phyloP scores from a whole-genome alignment of 805 yeast species.

The Yarrowia keelungensis region DNA sequence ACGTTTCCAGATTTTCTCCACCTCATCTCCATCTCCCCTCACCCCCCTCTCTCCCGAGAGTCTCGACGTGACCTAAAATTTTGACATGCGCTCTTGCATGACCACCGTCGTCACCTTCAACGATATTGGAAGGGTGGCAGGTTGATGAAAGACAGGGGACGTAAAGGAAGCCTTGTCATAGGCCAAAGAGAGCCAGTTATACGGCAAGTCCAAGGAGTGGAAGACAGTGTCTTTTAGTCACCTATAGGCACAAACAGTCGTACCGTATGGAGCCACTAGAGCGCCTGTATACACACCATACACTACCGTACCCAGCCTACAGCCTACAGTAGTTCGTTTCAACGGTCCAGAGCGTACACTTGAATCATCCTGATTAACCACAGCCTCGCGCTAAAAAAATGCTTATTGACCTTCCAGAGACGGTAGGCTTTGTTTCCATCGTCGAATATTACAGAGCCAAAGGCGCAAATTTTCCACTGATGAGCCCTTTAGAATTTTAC shows the following conservation, averaged over 20 bases:
- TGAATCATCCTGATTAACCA: too few relatives aligned
- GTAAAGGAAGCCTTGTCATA: constrained; percentile 4
- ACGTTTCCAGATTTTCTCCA: not conserved
- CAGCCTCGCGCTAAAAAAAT: too few relatives aligned
- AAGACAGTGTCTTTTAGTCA: too few relatives aligned
- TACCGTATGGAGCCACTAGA: too few relatives aligned
- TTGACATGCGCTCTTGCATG: constrained; percentile 25
- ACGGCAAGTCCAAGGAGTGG: not conserved
- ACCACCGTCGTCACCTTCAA: constrained; percentile 26
- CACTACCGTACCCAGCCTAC: too few relatives aligned
- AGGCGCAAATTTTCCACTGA: constrained; percentile 13
- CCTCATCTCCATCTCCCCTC: too few relatives aligned
- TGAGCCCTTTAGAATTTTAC: constrained; percentile 15
- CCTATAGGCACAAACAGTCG: too few relatives aligned
- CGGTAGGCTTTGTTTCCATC: not conserved
- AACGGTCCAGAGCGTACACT: too few relatives aligned
- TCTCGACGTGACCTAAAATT: constrained; percentile 10
- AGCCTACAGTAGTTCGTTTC: too few relatives aligned
- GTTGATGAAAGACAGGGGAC: constrained; percentile 6
- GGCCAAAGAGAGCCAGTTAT: not conserved
- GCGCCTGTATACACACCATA: too few relatives aligned
- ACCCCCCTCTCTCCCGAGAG: not conserved
- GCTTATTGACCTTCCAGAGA: too few relatives aligned
- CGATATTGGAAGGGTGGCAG: constrained; percentile 21
- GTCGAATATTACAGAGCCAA: not conserved